A percentile compares a stretch with the other conserved stretches of the same genome.
Evolutionary conservation across 2,329 filamentous ascomycete genomes (phyloP).

Genomic region (Mycosphaerella sp.): DNA sequence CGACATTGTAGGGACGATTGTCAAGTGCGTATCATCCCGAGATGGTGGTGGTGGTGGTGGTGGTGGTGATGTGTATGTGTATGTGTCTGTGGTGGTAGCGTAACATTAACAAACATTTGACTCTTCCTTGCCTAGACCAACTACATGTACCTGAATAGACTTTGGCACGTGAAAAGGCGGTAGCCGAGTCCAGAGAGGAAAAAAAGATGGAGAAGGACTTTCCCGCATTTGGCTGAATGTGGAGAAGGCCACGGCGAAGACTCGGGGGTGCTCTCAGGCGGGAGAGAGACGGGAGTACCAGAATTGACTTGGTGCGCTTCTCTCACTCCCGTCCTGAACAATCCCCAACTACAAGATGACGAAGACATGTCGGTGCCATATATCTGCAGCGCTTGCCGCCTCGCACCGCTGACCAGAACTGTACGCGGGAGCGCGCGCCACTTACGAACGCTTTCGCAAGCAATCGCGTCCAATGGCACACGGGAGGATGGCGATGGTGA

Average conservation of each 20-base stretch:
- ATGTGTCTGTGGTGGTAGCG: too few relatives aligned
- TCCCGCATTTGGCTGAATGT: too few relatives aligned
- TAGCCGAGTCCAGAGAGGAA: too few relatives aligned
- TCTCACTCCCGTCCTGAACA: neutral
- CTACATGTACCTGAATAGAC: too few relatives aligned
- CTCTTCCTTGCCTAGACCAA: too few relatives aligned
- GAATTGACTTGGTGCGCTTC: neutral
- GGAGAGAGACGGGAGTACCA: neutral
- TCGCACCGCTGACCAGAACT: neutral
- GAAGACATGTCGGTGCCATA: slow-evolving; percentile 6
- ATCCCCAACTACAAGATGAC: neutral
- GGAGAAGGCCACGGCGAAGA: too few relatives aligned
- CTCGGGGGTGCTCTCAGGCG: too few relatives aligned
- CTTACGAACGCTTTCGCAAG: neutral
- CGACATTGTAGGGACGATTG: slow-evolving; percentile 56
- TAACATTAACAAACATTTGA: too few relatives aligned
- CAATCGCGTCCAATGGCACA: neutral
- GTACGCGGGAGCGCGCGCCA: neutral
- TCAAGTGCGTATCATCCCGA: slow-evolving; percentile 9
- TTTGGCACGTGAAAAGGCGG: too few relatives aligned
- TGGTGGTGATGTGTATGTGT: neutral
- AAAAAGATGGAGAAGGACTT: too few relatives aligned
- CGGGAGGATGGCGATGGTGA: neutral
- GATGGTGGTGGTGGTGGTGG: neutral
- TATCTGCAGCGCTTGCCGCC: slow-evolving; percentile 9